Evolutionary conservation across 1,284 basidiomycete genomes (phyloP), one percentile per base, ranked within the genome.

Genomic region (Cryptococcus neoformans): DNA sequence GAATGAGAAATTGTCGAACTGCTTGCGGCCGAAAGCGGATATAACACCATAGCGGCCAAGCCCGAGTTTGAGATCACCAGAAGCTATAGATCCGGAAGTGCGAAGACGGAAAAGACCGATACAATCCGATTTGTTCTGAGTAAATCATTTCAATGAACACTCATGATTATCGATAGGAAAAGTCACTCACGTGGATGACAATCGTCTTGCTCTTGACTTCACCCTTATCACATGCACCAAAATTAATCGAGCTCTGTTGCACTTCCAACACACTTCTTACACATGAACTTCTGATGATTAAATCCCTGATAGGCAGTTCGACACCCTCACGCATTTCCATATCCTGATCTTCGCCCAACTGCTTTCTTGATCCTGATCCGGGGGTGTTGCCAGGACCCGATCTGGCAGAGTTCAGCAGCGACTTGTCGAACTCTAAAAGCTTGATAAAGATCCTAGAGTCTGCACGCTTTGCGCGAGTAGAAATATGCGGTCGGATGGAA

Each of bases 161-260:
- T 36, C 9, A 9, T 38, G 40, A 21, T 44, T 16, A 6, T 38
- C 37, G 8, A 38, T 49, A 6, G 11, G 1, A 28, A 11, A 6
- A 34, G 1, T 10, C 47, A 65, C 67, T 62, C 50, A 70, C 69
- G 56, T 75, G 74, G 45, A 82, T 78, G 53, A 81, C 72, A 48
- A 82, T 79, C 58, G 76, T 79, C 57, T 80, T 77, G 44, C 78
- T 74, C 62, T 79, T 80, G 36, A 72, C 65, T 44, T 81, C 79
- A 47, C 80, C 80, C 65, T 80, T 80, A 50, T 82, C 80, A 62
- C 80, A 76, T n/a, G 74, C 72, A 1, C 81, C 81, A 65, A 82
- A 81, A 65, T 82, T 81, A 77, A 82, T 81, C 54, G 77, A 77
- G 49, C 76, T 77, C 71, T 81, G 80, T 45, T 79, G 79, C 12